Percentiles rank a stretch among this genome's conserved stretches.
phyloP scores from a whole-genome alignment of 176 grass and related monocot genomes.

The Alopecurus myosuroides region DNA sequence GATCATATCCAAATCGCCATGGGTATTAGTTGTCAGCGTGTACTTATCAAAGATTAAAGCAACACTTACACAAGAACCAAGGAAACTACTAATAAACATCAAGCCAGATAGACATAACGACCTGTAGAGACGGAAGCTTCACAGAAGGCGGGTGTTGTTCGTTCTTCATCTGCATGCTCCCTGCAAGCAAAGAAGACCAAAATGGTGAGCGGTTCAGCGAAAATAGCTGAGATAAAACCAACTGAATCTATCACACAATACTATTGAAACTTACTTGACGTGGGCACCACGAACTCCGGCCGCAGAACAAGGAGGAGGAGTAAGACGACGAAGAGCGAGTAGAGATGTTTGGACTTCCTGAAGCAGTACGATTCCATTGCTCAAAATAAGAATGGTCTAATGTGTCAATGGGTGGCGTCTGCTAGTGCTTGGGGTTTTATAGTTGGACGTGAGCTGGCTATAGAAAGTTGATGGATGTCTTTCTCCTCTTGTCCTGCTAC shows the following conservation, averaged over 20 bases:
- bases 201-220: no score
- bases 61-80: not conserved
- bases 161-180: not conserved
- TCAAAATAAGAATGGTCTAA: not conserved
- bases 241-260: not conserved
- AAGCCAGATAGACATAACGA: not conserved
- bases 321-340: constrained; percentile 6
- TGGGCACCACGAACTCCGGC: constrained; percentile 4
- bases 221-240: not conserved
- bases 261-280: constrained; percentile 15
- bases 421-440: constrained; percentile 15
- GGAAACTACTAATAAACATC: no score
- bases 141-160: not conserved
- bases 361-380: constrained; percentile 8
- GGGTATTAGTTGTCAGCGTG: not conserved
- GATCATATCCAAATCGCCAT: not conserved
- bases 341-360: constrained; percentile 1
- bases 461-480: not conserved
- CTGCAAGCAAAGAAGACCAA: not conserved
- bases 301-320: not conserved
- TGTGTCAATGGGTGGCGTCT: no score
- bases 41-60: no score
- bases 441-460: constrained; percentile 8
- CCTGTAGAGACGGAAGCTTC: not conserved
- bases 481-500: not conserved